These are phyloP conservation scores for Aspergillus luchuensis DNA, from an alignment of 2,329 filamentous ascomycete genomes.

Conservation along the genomic window DNA sequence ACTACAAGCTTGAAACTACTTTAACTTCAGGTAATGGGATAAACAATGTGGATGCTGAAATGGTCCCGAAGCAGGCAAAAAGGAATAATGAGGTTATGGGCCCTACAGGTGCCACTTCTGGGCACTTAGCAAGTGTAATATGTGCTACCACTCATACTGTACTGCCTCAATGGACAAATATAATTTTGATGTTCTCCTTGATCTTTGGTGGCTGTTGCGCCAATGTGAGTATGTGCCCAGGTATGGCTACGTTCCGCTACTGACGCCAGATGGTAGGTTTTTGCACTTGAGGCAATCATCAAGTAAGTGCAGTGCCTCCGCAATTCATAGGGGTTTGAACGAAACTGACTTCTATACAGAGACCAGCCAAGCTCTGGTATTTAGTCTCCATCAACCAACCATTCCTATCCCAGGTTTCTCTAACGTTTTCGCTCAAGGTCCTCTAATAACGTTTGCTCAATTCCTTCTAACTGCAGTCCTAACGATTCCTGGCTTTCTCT, in stretches of 20 bases:
- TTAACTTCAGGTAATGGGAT: not conserved
- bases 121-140: constrained; percentile 22
- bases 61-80: not conserved
- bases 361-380: constrained; percentile 81
- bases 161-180: constrained; percentile 63
- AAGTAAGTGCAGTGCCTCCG: constrained; percentile 66
- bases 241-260: constrained; percentile 20
- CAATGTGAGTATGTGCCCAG: constrained; percentile 64
- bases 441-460: constrained; percentile 85
- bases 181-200: constrained; percentile 71
- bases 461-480: constrained; percentile 80
- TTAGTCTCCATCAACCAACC: constrained; percentile 15
- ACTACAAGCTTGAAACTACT: not conserved
- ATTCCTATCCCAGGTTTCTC: constrained; percentile 1
- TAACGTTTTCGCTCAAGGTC: constrained; percentile 55
- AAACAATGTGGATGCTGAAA: not conserved
- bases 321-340: not conserved
- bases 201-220: constrained; percentile 97
- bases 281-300: constrained; percentile 90
- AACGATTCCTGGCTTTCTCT: constrained; percentile 75
- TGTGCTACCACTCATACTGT: constrained; percentile 35
- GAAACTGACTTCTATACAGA: constrained; percentile 48
- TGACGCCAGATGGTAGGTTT: constrained; percentile 63
- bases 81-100: not conserved
- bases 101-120: not conserved